Conservation (phyloP, 352 stramenopile genomes). For the Phytophthora lateralis region DNA sequence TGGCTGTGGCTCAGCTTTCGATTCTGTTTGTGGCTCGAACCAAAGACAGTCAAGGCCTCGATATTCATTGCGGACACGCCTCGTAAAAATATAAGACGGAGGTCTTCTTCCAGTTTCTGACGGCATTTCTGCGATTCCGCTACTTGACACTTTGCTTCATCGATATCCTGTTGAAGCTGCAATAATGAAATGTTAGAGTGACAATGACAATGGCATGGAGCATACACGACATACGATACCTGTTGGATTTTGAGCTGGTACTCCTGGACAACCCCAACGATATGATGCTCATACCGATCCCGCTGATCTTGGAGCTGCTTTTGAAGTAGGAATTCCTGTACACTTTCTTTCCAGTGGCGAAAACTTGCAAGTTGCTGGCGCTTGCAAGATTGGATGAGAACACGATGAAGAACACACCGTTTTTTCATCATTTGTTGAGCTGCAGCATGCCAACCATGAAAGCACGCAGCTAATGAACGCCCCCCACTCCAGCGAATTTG, state of each 20-base stretch:
- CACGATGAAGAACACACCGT: background rate
- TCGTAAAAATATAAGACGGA: constrained; percentile 70
- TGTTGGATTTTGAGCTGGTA: constrained; percentile 52
- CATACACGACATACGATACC: constrained; percentile 18
- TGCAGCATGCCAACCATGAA: constrained; percentile 38
- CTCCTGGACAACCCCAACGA: constrained; percentile 39
- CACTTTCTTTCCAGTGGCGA: constrained; percentile 23
- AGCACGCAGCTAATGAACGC: constrained; percentile 29
- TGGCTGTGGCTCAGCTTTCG: constrained; percentile 8
- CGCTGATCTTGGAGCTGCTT: constrained; percentile 38
- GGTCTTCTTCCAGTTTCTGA: constrained; percentile 62
- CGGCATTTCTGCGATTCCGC: constrained; percentile 44
- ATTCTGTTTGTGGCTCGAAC: constrained; percentile 46
- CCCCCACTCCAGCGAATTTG: constrained; percentile 27
- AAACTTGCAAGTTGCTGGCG: constrained; percentile 19
- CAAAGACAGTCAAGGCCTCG: constrained; percentile 68
- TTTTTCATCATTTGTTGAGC: constrained; percentile 3
- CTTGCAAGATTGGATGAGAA: constrained; percentile 26
- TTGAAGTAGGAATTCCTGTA: constrained; percentile 2
- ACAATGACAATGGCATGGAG: background rate
- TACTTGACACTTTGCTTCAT: constrained; percentile 41
- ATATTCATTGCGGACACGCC: constrained; percentile 82
- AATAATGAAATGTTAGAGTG: constrained; percentile 6
- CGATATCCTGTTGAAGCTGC: constrained; percentile 50
- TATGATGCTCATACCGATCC: constrained; percentile 31